These are phyloP conservation scores for Raddia distichophylla DNA, from an alignment of 176 grass and related monocot species.

Conservation along the genomic window DNA sequence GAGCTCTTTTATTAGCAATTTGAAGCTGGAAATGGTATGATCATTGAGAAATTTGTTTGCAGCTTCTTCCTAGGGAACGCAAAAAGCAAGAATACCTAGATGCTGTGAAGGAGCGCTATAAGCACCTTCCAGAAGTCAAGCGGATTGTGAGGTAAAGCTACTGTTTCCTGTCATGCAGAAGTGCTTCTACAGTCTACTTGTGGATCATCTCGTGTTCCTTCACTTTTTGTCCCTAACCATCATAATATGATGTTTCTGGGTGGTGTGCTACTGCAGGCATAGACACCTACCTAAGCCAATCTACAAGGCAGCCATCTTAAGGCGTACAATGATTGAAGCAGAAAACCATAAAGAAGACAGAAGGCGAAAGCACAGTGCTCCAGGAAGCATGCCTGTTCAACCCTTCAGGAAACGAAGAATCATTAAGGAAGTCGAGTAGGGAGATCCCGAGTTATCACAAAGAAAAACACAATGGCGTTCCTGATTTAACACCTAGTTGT, in stretches of 20 bases:
- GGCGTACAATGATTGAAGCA: conserved; percentile 76
- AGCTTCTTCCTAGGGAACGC: conserved; percentile 91
- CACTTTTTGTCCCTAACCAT: background rate
- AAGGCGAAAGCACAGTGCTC: conserved; percentile 76
- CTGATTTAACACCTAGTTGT: background rate
- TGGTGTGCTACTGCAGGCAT: conserved; percentile 54
- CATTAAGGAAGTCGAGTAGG: conserved; percentile 79
- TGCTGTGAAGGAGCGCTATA: conserved; percentile 74
- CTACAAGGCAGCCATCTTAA: conserved; percentile 71
- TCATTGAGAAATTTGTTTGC: conserved; percentile 33
- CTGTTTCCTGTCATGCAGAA: background rate
- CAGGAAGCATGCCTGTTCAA: conserved; percentile 61
- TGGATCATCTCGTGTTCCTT: background rate
- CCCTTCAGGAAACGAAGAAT: conserved; percentile 95
- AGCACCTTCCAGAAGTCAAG: conserved; percentile 83
- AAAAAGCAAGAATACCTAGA: conserved; percentile 84
- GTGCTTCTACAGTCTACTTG: background rate
- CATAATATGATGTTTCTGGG: background rate
- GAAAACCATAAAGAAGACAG: conserved; percentile 67
- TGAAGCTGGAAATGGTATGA: background rate
- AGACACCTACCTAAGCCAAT: conserved; percentile 90
- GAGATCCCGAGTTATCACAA: background rate
- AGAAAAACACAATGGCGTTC: background rate
- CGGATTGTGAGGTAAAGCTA: conserved; percentile 69
- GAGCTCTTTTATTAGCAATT: background rate